Evolutionary conservation across 192 early-diverging fungal genomes (phyloP).

Genomic region (Coemansia sp.): DNA sequence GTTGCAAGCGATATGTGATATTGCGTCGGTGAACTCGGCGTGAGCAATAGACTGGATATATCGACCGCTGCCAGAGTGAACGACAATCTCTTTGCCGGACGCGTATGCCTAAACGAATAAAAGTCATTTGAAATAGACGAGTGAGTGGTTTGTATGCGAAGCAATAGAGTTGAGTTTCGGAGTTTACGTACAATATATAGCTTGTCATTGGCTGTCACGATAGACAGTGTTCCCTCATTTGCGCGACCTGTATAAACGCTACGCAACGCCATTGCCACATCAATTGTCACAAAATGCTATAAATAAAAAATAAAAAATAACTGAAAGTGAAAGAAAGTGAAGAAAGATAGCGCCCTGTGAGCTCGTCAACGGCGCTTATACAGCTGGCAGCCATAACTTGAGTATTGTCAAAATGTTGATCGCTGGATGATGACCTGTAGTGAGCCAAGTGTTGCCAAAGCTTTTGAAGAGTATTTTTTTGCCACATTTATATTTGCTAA

Average conservation of each 20-base stretch:
- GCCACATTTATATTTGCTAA: neutral
- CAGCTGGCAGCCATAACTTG: neutral
- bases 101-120: constrained; percentile 34
- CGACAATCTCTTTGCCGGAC: constrained; percentile 43
- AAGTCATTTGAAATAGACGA: neutral
- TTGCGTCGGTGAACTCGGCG: constrained; percentile 9
- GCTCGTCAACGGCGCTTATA: neutral
- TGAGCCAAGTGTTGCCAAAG: neutral
- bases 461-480: neutral
- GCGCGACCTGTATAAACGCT: constrained; percentile 49
- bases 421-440: neutral
- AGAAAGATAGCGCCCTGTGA: neutral
- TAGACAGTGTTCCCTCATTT: constrained; percentile 38
- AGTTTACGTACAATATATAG: constrained; percentile 48
- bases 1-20: constrained; percentile 20
- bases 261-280: constrained; percentile 36
- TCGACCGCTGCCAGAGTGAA: constrained; percentile 21
- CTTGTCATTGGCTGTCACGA: neutral
- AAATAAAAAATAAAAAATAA: neutral
- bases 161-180: neutral
- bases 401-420: neutral
- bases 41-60: constrained; percentile 41
- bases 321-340: neutral
- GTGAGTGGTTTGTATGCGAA: neutral
- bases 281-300: neutral